These are phyloP conservation scores for Aspergillus biplanus DNA, from an alignment of 495 filamentous ascomycete genomes.

Conservation along the genomic window DNA sequence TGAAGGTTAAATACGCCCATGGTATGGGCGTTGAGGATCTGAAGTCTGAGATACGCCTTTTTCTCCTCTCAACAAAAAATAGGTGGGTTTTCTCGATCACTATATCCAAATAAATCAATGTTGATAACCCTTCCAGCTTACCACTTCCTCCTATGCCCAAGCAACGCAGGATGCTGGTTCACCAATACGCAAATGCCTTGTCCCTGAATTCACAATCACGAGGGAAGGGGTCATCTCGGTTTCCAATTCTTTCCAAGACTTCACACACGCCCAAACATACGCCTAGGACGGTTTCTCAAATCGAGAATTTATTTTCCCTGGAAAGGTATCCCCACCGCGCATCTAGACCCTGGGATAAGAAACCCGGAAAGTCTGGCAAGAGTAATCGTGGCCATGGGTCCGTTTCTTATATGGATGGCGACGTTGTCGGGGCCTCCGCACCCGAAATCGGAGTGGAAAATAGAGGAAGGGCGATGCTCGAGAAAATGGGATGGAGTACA, in stretches of 20 bases:
- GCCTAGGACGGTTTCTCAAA: constrained; percentile 43
- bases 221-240: constrained; percentile 73
- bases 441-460: constrained; percentile 85
- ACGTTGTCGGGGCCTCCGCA: constrained; percentile 82
- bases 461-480: constrained; percentile 82
- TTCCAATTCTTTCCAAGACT: constrained; percentile 78
- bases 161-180: constrained; percentile 71
- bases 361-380: constrained; percentile 28
- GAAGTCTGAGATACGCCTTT: constrained; percentile 68
- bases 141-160: constrained; percentile 85
- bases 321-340: constrained; percentile 40
- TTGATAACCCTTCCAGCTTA: constrained; percentile 53
- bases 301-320: constrained; percentile 39
- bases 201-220: constrained; percentile 81
- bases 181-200: constrained; percentile 71
- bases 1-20: constrained; percentile 71
- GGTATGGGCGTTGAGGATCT: constrained; percentile 75
- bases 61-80: constrained; percentile 65
- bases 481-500: constrained; percentile 96
- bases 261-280: constrained; percentile 59
- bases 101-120: constrained; percentile 3
- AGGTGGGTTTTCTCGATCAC: constrained; percentile 53
- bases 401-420: constrained; percentile 77
- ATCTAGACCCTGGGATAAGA: constrained; percentile 33
- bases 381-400: constrained; percentile 47